Conservation (phyloP, 2,329 filamentous ascomycete genomes). For the Sclerotinia glacialis region DNA sequence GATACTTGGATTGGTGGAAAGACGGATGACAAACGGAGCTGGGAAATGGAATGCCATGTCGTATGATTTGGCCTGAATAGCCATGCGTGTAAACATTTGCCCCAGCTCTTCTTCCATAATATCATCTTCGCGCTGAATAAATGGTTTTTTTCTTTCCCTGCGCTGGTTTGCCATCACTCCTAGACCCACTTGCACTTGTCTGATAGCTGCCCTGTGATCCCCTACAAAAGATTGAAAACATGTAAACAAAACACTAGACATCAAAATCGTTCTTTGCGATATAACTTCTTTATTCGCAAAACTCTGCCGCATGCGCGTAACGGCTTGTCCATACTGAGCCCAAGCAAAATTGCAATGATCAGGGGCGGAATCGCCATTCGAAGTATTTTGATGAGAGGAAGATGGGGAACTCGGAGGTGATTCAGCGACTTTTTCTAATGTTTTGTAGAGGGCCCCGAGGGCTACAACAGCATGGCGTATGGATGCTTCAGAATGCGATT, state of each 20-base stretch:
- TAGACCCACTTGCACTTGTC: constrained; percentile 59
- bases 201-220: constrained; percentile 59
- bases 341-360: constrained; percentile 60
- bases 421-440: constrained; percentile 55
- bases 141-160: constrained; percentile 44
- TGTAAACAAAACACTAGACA: constrained; percentile 63
- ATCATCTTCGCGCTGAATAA: constrained; percentile 29
- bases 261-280: constrained; percentile 55
- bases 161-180: constrained; percentile 53
- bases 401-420: constrained; percentile 44
- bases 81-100: constrained; percentile 61
- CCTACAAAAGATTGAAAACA: constrained; percentile 67
- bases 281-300: constrained; percentile 44
- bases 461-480: constrained; percentile 65
- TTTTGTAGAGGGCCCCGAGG: constrained; percentile 65
- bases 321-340: constrained; percentile 57
- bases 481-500: constrained; percentile 59
- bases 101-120: constrained; percentile 51
- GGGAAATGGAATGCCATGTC: constrained; percentile 68
- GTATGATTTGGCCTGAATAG: constrained; percentile 65
- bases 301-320: constrained; percentile 49
- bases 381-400: constrained; percentile 27
- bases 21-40: constrained; percentile 57
- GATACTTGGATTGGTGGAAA: constrained; percentile 42
- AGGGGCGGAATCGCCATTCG: constrained; percentile 42